Evolutionary conservation across 306 rosid genomes (phyloP).

Genomic region (Casuarina glauca): DNA sequence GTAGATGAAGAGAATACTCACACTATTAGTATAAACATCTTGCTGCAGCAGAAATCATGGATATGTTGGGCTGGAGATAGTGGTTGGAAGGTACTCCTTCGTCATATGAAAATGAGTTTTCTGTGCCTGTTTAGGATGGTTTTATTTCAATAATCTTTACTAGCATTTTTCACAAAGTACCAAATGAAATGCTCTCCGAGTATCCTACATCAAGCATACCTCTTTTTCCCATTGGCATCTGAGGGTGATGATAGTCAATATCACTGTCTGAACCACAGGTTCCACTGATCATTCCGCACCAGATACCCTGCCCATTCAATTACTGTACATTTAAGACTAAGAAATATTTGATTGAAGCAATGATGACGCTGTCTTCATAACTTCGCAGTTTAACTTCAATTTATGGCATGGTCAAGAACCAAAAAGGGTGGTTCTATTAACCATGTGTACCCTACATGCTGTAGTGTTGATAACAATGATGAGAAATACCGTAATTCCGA

Average conservation of each 20-base stretch:
- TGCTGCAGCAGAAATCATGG: background rate
- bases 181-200: background rate
- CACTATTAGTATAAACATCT: background rate
- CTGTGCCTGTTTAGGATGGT: conserved; percentile 40
- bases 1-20: background rate
- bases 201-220: conserved; percentile 30
- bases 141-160: conserved; percentile 6
- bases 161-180: background rate
- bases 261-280: conserved; percentile 63
- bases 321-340: background rate
- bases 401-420: background rate
- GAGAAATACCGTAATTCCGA: conserved; percentile 44
- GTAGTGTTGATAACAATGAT: conserved; percentile 1
- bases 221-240: conserved; percentile 63
- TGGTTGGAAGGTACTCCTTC: conserved; percentile 31
- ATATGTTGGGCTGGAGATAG: conserved; percentile 14
- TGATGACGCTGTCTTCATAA: background rate
- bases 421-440: background rate
- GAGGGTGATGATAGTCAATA: conserved; percentile 40
- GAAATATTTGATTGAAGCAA: background rate
- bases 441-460: background rate
- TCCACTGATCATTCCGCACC: conserved; percentile 71
- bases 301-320: conserved; percentile 41
- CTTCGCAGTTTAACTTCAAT: background rate
- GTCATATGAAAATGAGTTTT: conserved; percentile 36